Evolutionary conservation across 2,329 filamentous ascomycete genomes (phyloP).

Genomic region (Epichloe gansuensis): DNA sequence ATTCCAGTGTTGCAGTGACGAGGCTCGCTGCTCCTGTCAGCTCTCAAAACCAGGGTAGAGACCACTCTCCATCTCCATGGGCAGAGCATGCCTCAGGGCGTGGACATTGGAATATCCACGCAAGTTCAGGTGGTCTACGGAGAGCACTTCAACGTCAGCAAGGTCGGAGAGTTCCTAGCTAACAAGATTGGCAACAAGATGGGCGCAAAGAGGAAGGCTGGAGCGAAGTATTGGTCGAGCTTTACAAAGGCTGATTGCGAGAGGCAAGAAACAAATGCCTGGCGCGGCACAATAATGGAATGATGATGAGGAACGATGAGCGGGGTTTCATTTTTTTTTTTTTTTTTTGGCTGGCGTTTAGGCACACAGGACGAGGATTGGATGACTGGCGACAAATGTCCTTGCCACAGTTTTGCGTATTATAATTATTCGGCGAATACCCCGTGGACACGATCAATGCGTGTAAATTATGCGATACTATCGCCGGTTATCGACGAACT

Average conservation of each 20-base stretch:
- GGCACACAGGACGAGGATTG: neutral
- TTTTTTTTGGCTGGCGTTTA: conserved; percentile 7
- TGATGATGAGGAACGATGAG: conserved; percentile 14
- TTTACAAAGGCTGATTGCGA: conserved; percentile 43
- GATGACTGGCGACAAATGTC: neutral
- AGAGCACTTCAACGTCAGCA: conserved; percentile 62
- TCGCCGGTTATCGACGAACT: neutral
- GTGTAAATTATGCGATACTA: too few species aligned
- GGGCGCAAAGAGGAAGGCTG: conserved; percentile 29
- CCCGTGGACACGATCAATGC: neutral
- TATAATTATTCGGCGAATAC: neutral
- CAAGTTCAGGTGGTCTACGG: conserved; percentile 60
- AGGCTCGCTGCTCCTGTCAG: conserved; percentile 50
- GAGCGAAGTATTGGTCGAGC: conserved; percentile 43
- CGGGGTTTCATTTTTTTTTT: neutral
- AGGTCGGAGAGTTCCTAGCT: conserved; percentile 60
- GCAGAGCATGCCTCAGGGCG: conserved; percentile 30
- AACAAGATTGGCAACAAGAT: conserved; percentile 36
- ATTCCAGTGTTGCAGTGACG: conserved; percentile 51
- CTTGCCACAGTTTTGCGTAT: neutral
- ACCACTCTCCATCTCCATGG: conserved; percentile 44
- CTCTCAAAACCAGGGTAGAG: conserved; percentile 57
- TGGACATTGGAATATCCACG: conserved; percentile 42
- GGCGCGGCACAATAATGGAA: conserved; percentile 14
- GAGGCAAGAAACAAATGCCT: conserved; percentile 35